Conservation (phyloP, 768 basidiomycete genomes). For the Kwoniella dejecticola region DNA sequence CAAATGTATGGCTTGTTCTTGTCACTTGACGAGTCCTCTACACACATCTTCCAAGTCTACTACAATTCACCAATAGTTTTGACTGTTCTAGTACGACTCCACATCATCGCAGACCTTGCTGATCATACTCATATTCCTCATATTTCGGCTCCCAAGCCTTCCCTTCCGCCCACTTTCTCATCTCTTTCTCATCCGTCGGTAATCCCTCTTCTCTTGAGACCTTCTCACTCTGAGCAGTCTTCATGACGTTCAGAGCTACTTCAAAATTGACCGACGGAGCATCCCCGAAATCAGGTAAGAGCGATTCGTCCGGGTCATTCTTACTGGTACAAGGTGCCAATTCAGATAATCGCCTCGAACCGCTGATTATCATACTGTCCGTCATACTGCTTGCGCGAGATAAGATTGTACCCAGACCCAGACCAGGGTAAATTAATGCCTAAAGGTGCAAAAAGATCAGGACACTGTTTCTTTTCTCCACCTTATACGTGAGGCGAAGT, state of each 20-base stretch:
- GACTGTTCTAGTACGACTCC: neutral
- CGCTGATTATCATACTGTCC: conserved; percentile 83
- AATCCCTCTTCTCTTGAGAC: conserved; percentile 60
- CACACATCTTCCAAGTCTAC: too few relatives aligned
- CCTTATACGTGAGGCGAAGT: too few relatives aligned
- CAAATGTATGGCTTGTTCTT: too few relatives aligned
- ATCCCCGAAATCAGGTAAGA: conserved; percentile 66
- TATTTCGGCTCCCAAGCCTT: conserved; percentile 73
- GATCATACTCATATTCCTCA: conserved; percentile 65
- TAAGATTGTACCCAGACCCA: conserved; percentile 78
- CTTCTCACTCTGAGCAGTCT: conserved; percentile 75
- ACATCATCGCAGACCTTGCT: conserved; percentile 57
- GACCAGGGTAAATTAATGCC: conserved; percentile 75
- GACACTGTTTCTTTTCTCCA: too few relatives aligned
- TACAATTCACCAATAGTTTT: too few relatives aligned
- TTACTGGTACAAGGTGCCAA: conserved; percentile 70
- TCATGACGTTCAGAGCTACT: conserved; percentile 68
- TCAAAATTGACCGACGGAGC: conserved; percentile 66
- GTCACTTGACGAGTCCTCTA: too few relatives aligned
- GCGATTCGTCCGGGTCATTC: conserved; percentile 67
- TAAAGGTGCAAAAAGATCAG: conserved; percentile 3
- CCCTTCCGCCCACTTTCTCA: conserved; percentile 61
- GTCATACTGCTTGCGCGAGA: conserved; percentile 67
- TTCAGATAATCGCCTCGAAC: conserved; percentile 70
- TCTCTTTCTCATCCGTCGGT: conserved; percentile 33